A percentile compares a stretch with the other conserved stretches of the same genome.
These are phyloP conservation scores for Penicillium sp. DNA, from an alignment of 2,329 filamentous ascomycete genomes.

Conservation along the genomic window DNA sequence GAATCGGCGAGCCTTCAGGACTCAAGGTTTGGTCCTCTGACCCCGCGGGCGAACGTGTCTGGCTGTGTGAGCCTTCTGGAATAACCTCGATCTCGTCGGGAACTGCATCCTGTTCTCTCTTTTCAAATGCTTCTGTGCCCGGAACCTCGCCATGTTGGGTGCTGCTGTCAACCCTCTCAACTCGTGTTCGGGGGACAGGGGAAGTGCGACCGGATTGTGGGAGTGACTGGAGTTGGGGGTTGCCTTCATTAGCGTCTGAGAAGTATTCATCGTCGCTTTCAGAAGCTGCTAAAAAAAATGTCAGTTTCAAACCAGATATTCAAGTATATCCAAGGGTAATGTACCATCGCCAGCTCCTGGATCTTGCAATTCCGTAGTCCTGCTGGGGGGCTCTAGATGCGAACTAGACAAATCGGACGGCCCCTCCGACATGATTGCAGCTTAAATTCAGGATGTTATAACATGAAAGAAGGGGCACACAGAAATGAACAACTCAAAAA, in stretches of 20 bases:
- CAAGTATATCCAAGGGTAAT: constrained; percentile 22
- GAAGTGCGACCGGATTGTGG: constrained; percentile 48
- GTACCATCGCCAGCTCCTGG: constrained; percentile 57
- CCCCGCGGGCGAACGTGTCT: constrained; percentile 44
- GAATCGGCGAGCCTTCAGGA: constrained; percentile 55
- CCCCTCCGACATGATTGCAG: constrained; percentile 39
- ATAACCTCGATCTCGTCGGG: constrained; percentile 64
- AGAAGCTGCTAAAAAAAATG: constrained; percentile 38
- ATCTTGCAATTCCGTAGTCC: constrained; percentile 57
- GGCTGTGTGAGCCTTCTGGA: constrained; percentile 44
- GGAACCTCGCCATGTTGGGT: constrained; percentile 62
- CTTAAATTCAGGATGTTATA: constrained; percentile 23
- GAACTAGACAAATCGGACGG: constrained; percentile 40
- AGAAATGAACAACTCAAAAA: constrained; percentile 15
- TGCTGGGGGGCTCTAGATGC: constrained; percentile 54
- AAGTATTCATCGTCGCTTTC: constrained; percentile 63
- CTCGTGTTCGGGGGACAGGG: constrained; percentile 61
- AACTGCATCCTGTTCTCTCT: constrained; percentile 59
- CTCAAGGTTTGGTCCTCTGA: constrained; percentile 46
- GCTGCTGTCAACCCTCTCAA: constrained; percentile 61
- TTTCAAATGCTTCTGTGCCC: constrained; percentile 60
- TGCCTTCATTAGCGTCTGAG: constrained; percentile 64
- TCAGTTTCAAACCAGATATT: neutral
- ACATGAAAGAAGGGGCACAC: constrained; percentile 19
- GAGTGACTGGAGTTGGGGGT: constrained; percentile 35